phyloP scores from a whole-genome alignment of 2,329 filamentous ascomycete genomes.

The Malbranchea cinnamomea region DNA sequence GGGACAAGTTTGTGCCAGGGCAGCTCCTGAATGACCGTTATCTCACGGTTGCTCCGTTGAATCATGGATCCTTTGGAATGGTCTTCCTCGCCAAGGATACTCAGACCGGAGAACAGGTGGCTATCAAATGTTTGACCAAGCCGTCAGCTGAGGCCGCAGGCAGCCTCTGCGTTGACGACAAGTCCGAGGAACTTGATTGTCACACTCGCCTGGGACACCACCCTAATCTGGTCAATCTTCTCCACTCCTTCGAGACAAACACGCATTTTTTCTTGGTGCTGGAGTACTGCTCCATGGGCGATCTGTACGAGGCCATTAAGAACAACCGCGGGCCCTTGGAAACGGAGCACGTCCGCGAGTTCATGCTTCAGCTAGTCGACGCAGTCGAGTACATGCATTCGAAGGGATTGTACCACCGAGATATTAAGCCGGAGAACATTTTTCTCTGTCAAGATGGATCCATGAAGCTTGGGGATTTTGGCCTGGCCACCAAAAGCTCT shows the following conservation, averaged over 20 bases:
- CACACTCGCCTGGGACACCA: conserved; percentile 68
- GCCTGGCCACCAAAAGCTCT: conserved; percentile 72
- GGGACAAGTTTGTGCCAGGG: conserved; percentile 64
- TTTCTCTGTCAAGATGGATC: conserved; percentile 74
- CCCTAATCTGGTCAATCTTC: conserved; percentile 82
- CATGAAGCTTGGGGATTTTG: conserved; percentile 96
- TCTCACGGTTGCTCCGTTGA: conserved; percentile 81
- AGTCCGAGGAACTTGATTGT: conserved; percentile 45
- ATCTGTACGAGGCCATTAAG: conserved; percentile 94
- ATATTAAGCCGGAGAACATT: conserved; percentile 99
- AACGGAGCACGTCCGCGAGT: conserved; percentile 90
- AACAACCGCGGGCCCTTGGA: conserved; percentile 74
- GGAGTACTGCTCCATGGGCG: conserved; percentile 88
- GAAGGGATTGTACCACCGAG: conserved; percentile 85
- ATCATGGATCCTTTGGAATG: conserved; percentile 98
- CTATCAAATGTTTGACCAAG: conserved; percentile 95
- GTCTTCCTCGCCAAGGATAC: conserved; percentile 84
- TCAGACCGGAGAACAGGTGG: conserved; percentile 62
- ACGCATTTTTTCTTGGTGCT: conserved; percentile 83
- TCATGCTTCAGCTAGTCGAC: conserved; percentile 89
- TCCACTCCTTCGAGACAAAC: conserved; percentile 83
- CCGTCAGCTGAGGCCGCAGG: conserved; percentile 46
- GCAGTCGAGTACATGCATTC: conserved; percentile 82
- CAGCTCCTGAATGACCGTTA: conserved; percentile 79
- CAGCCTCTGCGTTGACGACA: conserved; percentile 63